These are phyloP conservation scores for Endogone sp. DNA, from an alignment of 192 early-diverging fungal species.

Conservation along the genomic window DNA sequence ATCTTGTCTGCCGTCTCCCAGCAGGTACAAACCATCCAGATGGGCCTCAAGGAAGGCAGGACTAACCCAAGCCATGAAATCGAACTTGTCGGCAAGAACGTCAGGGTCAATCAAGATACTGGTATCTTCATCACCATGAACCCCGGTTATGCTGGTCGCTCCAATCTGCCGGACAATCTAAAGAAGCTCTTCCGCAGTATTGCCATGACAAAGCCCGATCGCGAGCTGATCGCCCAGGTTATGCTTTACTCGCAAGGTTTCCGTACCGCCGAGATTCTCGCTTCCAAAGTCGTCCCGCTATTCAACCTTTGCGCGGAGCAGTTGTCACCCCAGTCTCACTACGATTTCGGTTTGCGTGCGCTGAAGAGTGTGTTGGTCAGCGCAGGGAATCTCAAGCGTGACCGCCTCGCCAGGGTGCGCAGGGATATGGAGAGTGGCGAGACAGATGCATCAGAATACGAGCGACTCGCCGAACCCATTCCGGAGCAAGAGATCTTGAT, in stretches of 20 bases:
- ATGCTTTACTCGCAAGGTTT: slow-evolving; percentile 99
- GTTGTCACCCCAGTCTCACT: slow-evolving; percentile 93
- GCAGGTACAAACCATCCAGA: slow-evolving; percentile 98
- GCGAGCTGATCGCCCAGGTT: slow-evolving; percentile 98
- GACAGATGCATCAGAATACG: slow-evolving; percentile 33
- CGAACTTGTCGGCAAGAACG: slow-evolving; percentile 87
- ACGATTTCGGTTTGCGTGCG: slow-evolving; percentile 98
- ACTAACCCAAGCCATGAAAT: slow-evolving; percentile 74
- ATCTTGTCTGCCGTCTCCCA: slow-evolving; percentile 99
- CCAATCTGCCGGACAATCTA: slow-evolving; percentile 97
- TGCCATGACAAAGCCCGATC: slow-evolving; percentile 98
- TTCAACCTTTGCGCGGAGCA: slow-evolving; percentile 96
- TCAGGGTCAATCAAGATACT: slow-evolving; percentile 84
- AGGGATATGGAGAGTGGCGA: slow-evolving; percentile 30
- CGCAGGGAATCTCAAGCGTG: slow-evolving; percentile 98
- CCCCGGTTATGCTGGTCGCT: slow-evolving; percentile 97
- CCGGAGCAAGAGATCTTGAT: slow-evolving; percentile 94
- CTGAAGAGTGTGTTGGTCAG: slow-evolving; percentile 98
- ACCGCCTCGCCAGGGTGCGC: slow-evolving; percentile 56
- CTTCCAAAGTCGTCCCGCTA: slow-evolving; percentile 94
- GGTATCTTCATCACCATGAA: slow-evolving; percentile 99
- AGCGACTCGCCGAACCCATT: slow-evolving; percentile 53
- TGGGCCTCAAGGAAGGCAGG: slow-evolving; percentile 70
- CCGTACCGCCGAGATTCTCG: slow-evolving; percentile 88
- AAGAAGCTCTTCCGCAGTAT: slow-evolving; percentile 99